A percentile compares a stretch with the other conserved stretches of the same genome.
These are phyloP conservation scores for Malus orientalis DNA, from an alignment of 306 rosid genomes.

Conservation along the genomic window DNA sequence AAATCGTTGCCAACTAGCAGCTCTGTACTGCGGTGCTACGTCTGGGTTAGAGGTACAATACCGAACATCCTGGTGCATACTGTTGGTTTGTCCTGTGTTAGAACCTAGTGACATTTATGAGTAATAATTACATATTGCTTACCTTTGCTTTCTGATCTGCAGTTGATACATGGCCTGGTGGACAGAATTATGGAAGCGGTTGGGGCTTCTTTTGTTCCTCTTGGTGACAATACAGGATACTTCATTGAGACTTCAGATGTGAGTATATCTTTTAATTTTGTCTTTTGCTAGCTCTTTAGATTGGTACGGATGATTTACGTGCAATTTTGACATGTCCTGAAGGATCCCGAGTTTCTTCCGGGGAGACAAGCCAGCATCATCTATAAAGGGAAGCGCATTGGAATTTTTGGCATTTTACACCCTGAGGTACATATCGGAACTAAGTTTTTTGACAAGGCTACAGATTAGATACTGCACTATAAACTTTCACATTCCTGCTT, in stretches of 20 bases:
- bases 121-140: background rate
- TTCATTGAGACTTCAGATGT: constrained; percentile 59
- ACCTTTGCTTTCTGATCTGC: constrained; percentile 20
- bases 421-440: constrained; percentile 58
- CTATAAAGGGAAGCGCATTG: constrained; percentile 56
- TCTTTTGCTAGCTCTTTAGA: background rate
- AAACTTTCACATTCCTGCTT: background rate
- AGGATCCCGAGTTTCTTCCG: constrained; percentile 88
- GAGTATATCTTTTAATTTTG: constrained; percentile 21
- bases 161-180: constrained; percentile 92
- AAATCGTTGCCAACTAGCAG: constrained; percentile 74
- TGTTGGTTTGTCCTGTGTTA: background rate
- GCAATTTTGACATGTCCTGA: constrained; percentile 11
- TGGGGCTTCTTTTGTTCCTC: constrained; percentile 60
- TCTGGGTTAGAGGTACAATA: constrained; percentile 87
- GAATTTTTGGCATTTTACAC: constrained; percentile 87
- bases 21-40: constrained; percentile 69
- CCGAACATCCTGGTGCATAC: background rate
- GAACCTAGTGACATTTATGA: background rate
- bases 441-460: background rate
- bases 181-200: constrained; percentile 77
- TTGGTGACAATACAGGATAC: constrained; percentile 52
- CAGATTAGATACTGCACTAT: background rate
- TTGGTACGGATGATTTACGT: background rate
- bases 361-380: constrained; percentile 77